Base-by-base conservation (phyloP, 805 yeast species). In the Schwanniomyces occidentalis region DNA sequence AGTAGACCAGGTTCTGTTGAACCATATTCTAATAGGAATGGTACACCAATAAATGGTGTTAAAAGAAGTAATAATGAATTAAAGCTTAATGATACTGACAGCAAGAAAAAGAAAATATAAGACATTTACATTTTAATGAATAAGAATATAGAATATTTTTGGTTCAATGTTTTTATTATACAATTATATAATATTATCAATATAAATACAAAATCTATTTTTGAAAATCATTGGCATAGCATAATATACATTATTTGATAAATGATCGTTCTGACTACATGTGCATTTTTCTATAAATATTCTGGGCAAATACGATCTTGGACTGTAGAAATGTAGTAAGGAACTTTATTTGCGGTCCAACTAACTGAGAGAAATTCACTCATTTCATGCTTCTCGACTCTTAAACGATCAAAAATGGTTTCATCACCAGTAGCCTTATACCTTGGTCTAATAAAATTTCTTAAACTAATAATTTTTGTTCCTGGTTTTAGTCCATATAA, bases 261-360 rank as follows among this genome's bases (percentile, higher is more conserved):
- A n/a, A n/a, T n/a, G n/a, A n/a, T n/a, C n/a, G n/a, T n/a, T n/a
- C n/a, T n/a, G n/a, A n/a, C n/a, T n/a, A n/a, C n/a, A n/a, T n/a
- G n/a, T n/a, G n/a, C n/a, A n/a, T n/a, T n/a, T n/a, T n/a, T n/a
- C 25, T 32, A 41, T 18, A 58, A 45, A 36, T 63, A 67, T 35
- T 67, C 69, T 3, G 58, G 54, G 27, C 58, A 46, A 4, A 74
- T 58, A 4, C 51, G 50, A 2, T 60, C 61, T 46, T 71, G 65
- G 4, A 86, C 85, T 7, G 88, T 81, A 10, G 93, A 77, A 6
- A 90, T 76, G 56, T 76, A 90, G 58, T 85, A 89, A 7, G 77
- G 79, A 1, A 85, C 86, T 35, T 88, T 88, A 30, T 85, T 87
- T 5, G 82, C 80, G 0, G 96, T 88, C 97, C 97, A 89, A 30